A percentile compares a stretch with the other conserved stretches of the same genome.
Evolutionary conservation across 331 rosid genomes (phyloP).

Genomic region (Pyracantha coccinea): DNA sequence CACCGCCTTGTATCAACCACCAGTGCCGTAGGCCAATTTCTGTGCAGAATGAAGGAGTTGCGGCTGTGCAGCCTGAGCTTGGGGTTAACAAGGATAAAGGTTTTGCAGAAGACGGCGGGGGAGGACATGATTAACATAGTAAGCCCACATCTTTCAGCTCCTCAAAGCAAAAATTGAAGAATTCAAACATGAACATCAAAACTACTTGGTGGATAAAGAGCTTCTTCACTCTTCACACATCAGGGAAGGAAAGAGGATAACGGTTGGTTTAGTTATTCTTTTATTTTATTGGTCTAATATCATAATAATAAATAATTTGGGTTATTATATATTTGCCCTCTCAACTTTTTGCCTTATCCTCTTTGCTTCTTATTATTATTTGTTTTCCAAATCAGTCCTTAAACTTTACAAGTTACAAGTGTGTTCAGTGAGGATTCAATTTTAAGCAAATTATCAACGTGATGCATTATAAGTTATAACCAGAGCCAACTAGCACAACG

Average conservation of each 20-base stretch:
- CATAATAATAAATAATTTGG: too few species aligned
- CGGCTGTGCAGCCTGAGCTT: conserved; percentile 7
- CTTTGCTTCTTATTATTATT: too few species aligned
- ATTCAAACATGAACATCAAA: conserved; percentile 4
- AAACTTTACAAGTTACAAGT: too few species aligned
- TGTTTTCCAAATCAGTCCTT: too few species aligned
- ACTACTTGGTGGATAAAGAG: not conserved
- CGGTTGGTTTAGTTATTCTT: not conserved
- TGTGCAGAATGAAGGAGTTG: conserved; percentile 16
- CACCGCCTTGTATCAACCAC: conserved; percentile 20
- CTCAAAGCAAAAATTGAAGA: conserved; percentile 16
- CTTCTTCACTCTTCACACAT: too few species aligned
- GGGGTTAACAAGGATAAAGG: conserved; percentile 29
- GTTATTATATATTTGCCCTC: too few species aligned
- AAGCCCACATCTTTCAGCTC: conserved; percentile 50
- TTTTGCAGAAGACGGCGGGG: conserved; percentile 36
- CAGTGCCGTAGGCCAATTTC: conserved; percentile 16
- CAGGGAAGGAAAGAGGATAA: not conserved
- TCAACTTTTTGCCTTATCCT: too few species aligned
- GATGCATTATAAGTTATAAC: too few species aligned
- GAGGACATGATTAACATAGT: conserved; percentile 28
- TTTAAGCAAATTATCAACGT: too few species aligned
- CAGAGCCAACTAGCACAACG: too few species aligned
- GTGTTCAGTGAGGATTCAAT: too few species aligned
- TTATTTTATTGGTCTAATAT: not conserved